Base-by-base conservation (phyloP, 2,329 filamentous ascomycete genomes). In the Fusarium marasasianum region DNA sequence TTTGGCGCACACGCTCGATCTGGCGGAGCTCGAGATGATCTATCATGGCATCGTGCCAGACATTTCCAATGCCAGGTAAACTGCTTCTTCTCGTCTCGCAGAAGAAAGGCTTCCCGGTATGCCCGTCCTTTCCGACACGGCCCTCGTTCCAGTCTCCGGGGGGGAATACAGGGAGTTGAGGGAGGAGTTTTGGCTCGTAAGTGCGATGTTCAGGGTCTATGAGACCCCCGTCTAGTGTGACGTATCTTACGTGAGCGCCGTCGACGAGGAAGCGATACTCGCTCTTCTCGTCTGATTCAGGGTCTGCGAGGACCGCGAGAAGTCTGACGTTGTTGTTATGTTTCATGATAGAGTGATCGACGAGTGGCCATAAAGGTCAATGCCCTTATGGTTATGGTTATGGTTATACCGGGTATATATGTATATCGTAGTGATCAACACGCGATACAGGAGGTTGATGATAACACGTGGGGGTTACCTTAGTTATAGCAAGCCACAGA, bases 101-200 rank as follows among this genome's bases (percentile, higher is more conserved):
- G 65, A 84, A 83, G 70, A 72, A 64, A 5, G 79, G 75, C 11
- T 69, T 65, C 33, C 77, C 80, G 6, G 68, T 77, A 12, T 65
- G 53, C 18, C 63, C 47, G 33, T 81, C 67, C 43, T 75, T 72
- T 31, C 78, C 73, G 47, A 86, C 76, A 40, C 79, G 79, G 53
- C 79, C 84, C 53, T 76, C 72, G 63, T 85, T 86, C 84, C 83
- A 86, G 69, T 83, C 80, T 17, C 83, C 82, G 2, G 76, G 54
- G 3, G 82, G 83, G 22, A 85, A 81, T 9, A 77, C 74, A 8
- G 84, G 83, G 15, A 86, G 78, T 17, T 77, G 64, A 10, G 79
- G 45, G 40, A 82, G 68, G 33, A 84, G 72, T 15, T 71, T 60
- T 18, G 82, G 82, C 14, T 71, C 79, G 56, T 81, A 83, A 24